Percentiles rank a stretch among this genome's conserved stretches.
Conservation (phyloP, 805 yeast genomes). For the Myxozyma geophila region DNA sequence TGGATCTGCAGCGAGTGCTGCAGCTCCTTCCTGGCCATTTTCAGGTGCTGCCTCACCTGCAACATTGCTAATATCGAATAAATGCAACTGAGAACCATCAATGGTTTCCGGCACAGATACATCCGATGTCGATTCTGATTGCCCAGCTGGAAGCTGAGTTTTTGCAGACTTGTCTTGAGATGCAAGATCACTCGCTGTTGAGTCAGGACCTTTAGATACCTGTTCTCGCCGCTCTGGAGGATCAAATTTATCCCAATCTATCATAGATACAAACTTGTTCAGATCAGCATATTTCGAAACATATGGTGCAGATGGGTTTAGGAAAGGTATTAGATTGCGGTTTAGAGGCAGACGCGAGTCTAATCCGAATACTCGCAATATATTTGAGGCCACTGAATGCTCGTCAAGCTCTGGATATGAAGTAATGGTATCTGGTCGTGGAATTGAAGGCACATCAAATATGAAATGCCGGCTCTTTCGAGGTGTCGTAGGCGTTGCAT, state of each 20-base stretch:
- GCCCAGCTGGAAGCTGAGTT: no score
- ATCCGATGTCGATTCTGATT: no score
- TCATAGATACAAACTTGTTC: neutral
- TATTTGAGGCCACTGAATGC: constrained; percentile 1
- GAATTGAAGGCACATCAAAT: no score
- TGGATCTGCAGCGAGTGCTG: no score
- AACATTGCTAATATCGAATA: no score
- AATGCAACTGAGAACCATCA: no score
- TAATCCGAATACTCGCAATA: constrained; percentile 10
- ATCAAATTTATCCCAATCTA: constrained; percentile 21
- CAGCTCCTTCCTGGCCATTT: no score
- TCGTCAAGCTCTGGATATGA: neutral
- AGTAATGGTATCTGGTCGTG: no score
- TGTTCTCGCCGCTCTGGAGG: constrained; percentile 3
- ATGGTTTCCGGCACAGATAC: no score
- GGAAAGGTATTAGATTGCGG: constrained; percentile 13
- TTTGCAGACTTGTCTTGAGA: neutral
- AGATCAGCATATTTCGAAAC: neutral
- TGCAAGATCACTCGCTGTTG: neutral
- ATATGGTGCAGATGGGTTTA: neutral
- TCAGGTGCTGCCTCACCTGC: no score
- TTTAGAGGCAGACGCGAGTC: constrained; percentile 16
- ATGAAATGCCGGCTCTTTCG: no score
- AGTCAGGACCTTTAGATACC: neutral
- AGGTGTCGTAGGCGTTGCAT: no score